Base-by-base conservation (phyloP, 176 grass and related monocot genomes). In the Puya raimondii region DNA sequence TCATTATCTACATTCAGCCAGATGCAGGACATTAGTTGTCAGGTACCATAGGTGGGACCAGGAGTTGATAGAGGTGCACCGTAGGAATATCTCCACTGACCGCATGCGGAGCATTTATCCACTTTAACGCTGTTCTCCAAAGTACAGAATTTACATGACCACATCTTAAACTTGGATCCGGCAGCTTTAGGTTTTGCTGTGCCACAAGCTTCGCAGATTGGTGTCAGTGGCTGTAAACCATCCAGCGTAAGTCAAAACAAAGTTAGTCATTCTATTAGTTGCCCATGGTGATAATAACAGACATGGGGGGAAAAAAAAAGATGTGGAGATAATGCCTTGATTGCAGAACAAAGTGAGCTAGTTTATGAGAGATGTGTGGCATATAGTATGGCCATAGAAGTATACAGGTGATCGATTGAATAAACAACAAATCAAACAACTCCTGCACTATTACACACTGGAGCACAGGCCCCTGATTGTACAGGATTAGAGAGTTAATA, bases 141-240 rank as follows among this genome's bases (percentile, higher is more conserved):
- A 58, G 94, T 91, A 79, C 94, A 99, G 80, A 93, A 93, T 78
- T 93, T 99, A 65, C 89, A 99, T 42, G 82, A 83, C 94, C 94
- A 99, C 14, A 63, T 82, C 51, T 53, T 73, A 25, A 76, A 91
- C 78, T 90, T 99, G 6, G 82, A 80, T 76, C 69, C 81, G 70
- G 74, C 67, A 67, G 80, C 69, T 86, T 88, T 90, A 66, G 87
- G 94, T 71, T 91, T 99, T 66, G 69, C 21, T 1, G 69, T 77
- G 15, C 78, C 80, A 86, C 94, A 99, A 80, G 88, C 80, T 86
- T 93, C 87, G 78, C 94, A 99, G 16, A 87, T 81, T 54, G 83
- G 80, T 72, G 81, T 81, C 65, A 93, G 15, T 49, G 80, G 80
- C 94, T 99, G 68, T 63, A 76, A 64, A 83, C 18, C 23, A 63